A percentile compares a stretch with the other conserved stretches of the same genome.
Conservation (phyloP, 164 flowering plant species). For the Protea cynaroides region DNA sequence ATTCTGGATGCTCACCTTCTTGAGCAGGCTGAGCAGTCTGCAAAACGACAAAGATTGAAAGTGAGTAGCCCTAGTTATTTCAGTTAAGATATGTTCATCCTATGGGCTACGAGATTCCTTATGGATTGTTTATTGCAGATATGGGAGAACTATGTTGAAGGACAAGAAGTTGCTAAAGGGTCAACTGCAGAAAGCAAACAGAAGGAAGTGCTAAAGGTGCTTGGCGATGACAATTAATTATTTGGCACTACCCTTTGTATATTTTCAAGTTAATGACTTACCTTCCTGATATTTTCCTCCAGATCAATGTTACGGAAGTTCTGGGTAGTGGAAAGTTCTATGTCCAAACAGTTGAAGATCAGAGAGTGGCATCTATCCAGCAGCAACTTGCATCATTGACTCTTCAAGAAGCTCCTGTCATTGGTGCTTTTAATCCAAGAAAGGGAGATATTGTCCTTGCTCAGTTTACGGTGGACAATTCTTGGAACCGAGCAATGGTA, state of each 20-base stretch:
- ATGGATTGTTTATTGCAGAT: constrained; percentile 39
- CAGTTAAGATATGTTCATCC: too few species aligned
- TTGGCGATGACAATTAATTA: not conserved
- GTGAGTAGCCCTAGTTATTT: constrained; percentile 25
- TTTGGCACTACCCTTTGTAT: not conserved
- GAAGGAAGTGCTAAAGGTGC: constrained; percentile 87
- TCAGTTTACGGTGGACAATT: constrained; percentile 73
- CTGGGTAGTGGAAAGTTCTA: constrained; percentile 90
- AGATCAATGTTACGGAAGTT: constrained; percentile 91
- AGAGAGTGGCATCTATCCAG: constrained; percentile 66
- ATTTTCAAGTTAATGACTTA: not conserved
- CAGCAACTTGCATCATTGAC: constrained; percentile 73
- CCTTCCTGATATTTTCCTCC: constrained; percentile 7
- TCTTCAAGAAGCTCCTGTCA: constrained; percentile 71
- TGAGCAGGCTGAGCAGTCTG: constrained; percentile 72
- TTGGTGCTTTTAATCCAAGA: constrained; percentile 89
- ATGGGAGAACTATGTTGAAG: constrained; percentile 96
- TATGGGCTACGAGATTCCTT: not conserved
- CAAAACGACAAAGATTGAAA: constrained; percentile 72
- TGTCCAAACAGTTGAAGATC: constrained; percentile 75
- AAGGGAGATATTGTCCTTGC: constrained; percentile 95
- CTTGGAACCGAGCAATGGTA: constrained; percentile 98
- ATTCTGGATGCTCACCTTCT: constrained; percentile 82
- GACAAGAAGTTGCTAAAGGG: constrained; percentile 69
- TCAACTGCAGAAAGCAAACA: constrained; percentile 50